These are phyloP conservation scores for Leccinum broughii DNA, from an alignment of 768 basidiomycete genomes.

Conservation along the genomic window DNA sequence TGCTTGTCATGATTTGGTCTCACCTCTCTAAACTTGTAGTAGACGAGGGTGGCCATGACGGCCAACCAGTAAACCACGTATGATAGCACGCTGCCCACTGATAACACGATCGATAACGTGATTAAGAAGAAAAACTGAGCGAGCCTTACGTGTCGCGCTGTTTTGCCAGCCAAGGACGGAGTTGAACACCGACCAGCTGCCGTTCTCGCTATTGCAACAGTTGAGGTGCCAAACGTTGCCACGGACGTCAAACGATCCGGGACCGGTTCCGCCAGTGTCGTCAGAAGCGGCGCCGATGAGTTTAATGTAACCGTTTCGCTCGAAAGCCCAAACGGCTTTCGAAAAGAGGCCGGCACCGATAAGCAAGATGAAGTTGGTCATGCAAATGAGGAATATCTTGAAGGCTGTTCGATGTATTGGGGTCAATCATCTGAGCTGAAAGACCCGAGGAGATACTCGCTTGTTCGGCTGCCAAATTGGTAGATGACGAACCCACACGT, in stretches of 20 bases:
- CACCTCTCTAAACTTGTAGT: conserved; percentile 65
- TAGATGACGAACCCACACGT: conserved; percentile 77
- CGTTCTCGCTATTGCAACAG: conserved; percentile 69
- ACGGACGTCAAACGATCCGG: conserved; percentile 78
- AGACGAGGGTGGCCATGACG: conserved; percentile 65
- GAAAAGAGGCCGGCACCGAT: conserved; percentile 95
- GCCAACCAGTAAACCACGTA: conserved; percentile 95
- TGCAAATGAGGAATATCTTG: conserved; percentile 83
- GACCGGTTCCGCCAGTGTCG: conserved; percentile 68
- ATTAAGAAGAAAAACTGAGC: not conserved
- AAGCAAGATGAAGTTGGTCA: conserved; percentile 89
- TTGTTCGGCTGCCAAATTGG: conserved; percentile 70
- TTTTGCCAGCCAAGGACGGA: conserved; percentile 91
- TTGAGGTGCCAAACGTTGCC: conserved; percentile 88
- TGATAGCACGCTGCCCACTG: conserved; percentile 75
- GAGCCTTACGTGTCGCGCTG: conserved; percentile 59
- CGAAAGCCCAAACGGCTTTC: conserved; percentile 70
- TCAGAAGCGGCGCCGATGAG: conserved; percentile 76
- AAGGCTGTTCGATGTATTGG: conserved; percentile 47
- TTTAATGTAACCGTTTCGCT: conserved; percentile 63
- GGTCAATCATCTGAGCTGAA: not conserved
- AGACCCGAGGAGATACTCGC: conserved; percentile 38
- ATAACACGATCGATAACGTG: conserved; percentile 1
- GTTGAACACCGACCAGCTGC: conserved; percentile 80
- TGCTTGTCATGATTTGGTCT: conserved; percentile 3